Evolutionary conservation across 352 stramenopile species (phyloP).

Genomic region (Ophiocytium majus): DNA sequence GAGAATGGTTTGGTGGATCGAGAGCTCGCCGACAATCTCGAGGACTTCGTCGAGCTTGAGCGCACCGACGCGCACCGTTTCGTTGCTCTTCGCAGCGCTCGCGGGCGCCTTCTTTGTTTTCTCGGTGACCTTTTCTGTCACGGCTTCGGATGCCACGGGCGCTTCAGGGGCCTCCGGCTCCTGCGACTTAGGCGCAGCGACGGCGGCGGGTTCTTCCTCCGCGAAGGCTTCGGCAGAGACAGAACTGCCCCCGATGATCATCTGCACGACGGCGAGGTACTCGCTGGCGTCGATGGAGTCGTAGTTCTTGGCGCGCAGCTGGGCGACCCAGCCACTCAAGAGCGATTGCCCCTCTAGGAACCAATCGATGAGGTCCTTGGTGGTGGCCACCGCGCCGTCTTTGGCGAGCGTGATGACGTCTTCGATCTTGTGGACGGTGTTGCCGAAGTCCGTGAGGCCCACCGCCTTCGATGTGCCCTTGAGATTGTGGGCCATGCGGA

Average conservation of each 20-base stretch:
- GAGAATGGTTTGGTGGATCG: constrained; percentile 3
- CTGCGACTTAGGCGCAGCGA: too few relatives aligned
- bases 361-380: background rate
- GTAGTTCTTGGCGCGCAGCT: too few relatives aligned
- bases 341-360: background rate
- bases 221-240: too few relatives aligned
- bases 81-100: background rate
- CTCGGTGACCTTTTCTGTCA: too few relatives aligned
- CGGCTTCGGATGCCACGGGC: too few relatives aligned
- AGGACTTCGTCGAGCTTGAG: background rate
- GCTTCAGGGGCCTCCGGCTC: too few relatives aligned
- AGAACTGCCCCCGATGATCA: too few relatives aligned
- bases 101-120: background rate
- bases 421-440: background rate
- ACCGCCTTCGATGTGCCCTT: background rate
- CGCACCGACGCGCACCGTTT: background rate
- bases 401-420: background rate
- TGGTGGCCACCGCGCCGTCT: background rate
- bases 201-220: too few relatives aligned
- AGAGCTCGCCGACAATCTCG: background rate
- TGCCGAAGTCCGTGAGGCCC: background rate
- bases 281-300: too few relatives aligned
- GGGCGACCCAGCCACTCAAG: too few relatives aligned
- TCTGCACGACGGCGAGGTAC: too few relatives aligned
- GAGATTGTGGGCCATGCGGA: constrained; percentile 4